Evolutionary conservation across 1,139 yeast genomes (phyloP), one percentile per base, ranked within the genome.

Genomic region (Hyphopichia pseudoburtonii): DNA sequence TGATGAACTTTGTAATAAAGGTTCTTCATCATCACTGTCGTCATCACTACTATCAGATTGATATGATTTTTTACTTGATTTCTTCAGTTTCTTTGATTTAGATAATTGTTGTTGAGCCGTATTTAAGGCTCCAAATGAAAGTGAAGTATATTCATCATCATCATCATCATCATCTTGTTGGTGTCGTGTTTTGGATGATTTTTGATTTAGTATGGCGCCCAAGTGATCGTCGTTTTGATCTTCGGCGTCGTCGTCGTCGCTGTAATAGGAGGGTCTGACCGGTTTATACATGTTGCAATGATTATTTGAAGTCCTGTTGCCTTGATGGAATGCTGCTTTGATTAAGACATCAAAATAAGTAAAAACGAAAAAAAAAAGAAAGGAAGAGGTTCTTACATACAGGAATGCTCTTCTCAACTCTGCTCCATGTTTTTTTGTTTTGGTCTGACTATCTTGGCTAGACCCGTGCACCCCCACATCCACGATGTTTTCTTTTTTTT

Each of bases 81-180:
- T 34, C 28, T 41, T 38, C 17, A 51, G 47, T 24, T 40, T 40
- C 18, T 62, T 66, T 41, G 67, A 62, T 28, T 52, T 43, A 28
- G 64, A 64, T 30, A 81, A 38, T 47, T 73, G 64, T 28, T 63
- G 61, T 51, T 82, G 87, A 7, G 86, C 86, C 23, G 66, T 61
- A 46, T 73, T 73, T 37, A 82, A 60, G 3, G 84, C 71, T 2
- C 82, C 86, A 62, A 82, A 81, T 3, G 86, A 78, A 17, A 80
- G 51, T 3, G 70, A 38, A 11, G 23, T 30, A 17, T 17, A 34
- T 11, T 34, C 46, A 12, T 43, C 46, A n/a, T 35, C 38, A 9
- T 28, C 35, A 3, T 32, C 34, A 4, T 32, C 31, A 8, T 17
- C 22, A 23, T 35, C 42, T 28, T 37, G 30, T n/a, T n/a, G n/a